Evolutionary conservation across 805 yeast species (phyloP), one percentile per base, ranked within the genome.

Genomic region (Pichia phayaonensis): DNA sequence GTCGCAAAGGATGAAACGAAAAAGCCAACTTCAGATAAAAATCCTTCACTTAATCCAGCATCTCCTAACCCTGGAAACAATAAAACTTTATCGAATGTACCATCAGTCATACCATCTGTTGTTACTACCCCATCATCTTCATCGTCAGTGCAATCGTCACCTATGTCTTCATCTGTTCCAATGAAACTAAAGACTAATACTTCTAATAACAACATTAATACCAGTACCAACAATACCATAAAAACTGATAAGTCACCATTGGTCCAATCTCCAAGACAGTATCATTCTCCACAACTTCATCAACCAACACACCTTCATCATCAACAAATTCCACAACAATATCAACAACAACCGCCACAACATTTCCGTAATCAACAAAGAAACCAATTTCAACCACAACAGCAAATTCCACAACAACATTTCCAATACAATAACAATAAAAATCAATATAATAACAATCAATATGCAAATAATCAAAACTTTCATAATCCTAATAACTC

Each of bases 291-390:
- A 7, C 38, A 34, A 24, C 27, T 18, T 18, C n/a, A 43, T 10
- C 49, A 39, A 27, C 44, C 15, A 41, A 13, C 24, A 5, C 39
- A 42, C 13, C 15, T 23, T n/a, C 41, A 20, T 16, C 38, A 21
- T 31, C 23, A 39, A 39, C 49, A 24, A 16, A 38, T 20, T 26
- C 55, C 27, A 51, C 50, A 31, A 15, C 49, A 36, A 36, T 34
- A 20, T 8, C 49, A 39, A 23, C 44, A 41, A 16, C 38, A 34
- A 34, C 38, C 38, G 27, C 8, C 36, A 15, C 24, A 39, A 26
- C 51, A 39, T 13, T 44, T 34, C 20, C 48, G 38, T 8, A 34
- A 34, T 34, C 38, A 49, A 26, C 47, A 44, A 15, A 45, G 40
- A 13, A 21, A 21, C 16, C 42, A 40, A 23, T 21, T 21, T 16